Conservation (phyloP, 2,329 filamentous ascomycete species). For the Microcyclosporella mali region DNA sequence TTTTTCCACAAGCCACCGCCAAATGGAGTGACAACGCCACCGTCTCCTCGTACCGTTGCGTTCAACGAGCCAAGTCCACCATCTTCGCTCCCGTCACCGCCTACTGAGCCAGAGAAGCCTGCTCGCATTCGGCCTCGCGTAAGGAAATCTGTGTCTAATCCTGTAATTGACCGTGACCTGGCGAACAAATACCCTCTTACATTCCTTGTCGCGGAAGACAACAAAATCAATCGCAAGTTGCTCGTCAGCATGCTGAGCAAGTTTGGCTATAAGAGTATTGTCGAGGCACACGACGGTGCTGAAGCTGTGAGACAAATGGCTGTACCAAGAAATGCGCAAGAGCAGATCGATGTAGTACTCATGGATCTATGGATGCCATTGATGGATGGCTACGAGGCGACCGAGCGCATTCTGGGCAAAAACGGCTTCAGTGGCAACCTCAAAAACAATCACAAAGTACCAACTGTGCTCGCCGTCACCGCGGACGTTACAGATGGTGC, state of each 20-base stretch:
- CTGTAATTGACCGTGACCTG: conserved; percentile 49
- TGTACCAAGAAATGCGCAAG: conserved; percentile 20
- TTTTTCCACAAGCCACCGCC: conserved; percentile 3
- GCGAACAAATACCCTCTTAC: conserved; percentile 57
- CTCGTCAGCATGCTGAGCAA: conserved; percentile 61
- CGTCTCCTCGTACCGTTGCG: conserved; percentile 14
- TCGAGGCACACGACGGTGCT: conserved; percentile 61
- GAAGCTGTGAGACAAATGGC: conserved; percentile 60
- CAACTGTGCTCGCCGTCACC: conserved; percentile 56
- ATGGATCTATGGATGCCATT: conserved; percentile 76
- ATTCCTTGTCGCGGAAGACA: conserved; percentile 67
- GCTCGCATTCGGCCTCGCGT: conserved; percentile 6
- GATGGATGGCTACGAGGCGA: conserved; percentile 66
- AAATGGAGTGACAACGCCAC: conserved; percentile 11
- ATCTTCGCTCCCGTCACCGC: conserved; percentile 10
- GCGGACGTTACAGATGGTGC: conserved; percentile 62
- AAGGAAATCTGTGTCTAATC: conserved; percentile 22
- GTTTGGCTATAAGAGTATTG: conserved; percentile 58
- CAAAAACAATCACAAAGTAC: conserved; percentile 11
- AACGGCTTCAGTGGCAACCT: conserved; percentile 6
- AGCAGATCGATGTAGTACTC: conserved; percentile 55
- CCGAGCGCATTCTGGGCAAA: conserved; percentile 55
- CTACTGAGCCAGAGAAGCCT: conserved; percentile 1
- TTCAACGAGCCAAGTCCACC: conserved; percentile 7
- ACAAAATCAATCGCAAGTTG: conserved; percentile 63